Evolutionary conservation across 306 rosid genomes (phyloP), one percentile per base, ranked within the genome.

Genomic region (Cucurbita pepo): DNA sequence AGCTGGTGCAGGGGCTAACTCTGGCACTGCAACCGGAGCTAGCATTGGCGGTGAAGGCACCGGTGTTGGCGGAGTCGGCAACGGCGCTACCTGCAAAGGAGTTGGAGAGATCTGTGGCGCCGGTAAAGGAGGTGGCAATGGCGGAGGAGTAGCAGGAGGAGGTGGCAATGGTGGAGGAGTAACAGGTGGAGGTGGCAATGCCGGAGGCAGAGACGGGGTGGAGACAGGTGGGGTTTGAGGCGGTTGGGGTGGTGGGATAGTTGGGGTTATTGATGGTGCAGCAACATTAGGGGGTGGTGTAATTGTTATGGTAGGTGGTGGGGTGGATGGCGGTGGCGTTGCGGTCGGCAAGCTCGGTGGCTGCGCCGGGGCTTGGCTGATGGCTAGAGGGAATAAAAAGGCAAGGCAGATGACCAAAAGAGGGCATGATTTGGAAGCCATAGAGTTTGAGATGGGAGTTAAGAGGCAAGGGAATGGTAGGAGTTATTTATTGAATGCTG

Each of bases 81-180:
- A 85, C 7, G 88, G 88, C 57, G 96, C 87, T 70, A 87, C 71
- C 74, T 80, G 75, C 10, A 25, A 84, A 12, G 97, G 95, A 47
- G 94, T 36, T 47, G 97, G 97, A 13, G 96, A 77, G 58, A 81
- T 79, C 67, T 52, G 76, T 4, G 96, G 91, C 71, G 96, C 76
- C 19, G 87, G 81, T 56, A 70, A 37, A 57, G 88, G 83, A 48
- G 88, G 83, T 14, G 82, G 80, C 44, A 65, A 30, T 25, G 86
- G 76, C 22, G 90, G 83, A 7, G 85, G 78, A 18, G 63, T 60
- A 18, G 73, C 79, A 6, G 87, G 82, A 30, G 89, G 87, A 6
- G 96, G 72, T 0, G 83, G 77, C 54, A 78, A 37, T 8, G 83
- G 76, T 1, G 78, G 78, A 37, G 78, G 62, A 18, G 63, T 60